Evolutionary conservation across 768 basidiomycete species (phyloP).

Genomic region (Hypsizygus marmoreus): DNA sequence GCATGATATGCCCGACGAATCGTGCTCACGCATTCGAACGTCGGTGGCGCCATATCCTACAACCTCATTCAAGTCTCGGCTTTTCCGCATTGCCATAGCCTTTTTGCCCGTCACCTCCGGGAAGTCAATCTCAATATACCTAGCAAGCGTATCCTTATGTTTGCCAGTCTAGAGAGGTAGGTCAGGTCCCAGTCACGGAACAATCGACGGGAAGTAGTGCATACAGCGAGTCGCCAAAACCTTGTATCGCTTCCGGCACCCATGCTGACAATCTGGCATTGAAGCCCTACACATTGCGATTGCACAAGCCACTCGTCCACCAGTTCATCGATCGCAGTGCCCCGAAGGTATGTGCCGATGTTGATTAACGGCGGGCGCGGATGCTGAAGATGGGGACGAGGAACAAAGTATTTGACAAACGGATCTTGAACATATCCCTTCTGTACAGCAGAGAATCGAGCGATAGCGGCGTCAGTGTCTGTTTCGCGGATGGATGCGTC

Average conservation of each 20-base stretch:
- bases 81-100: conserved; percentile 76
- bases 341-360: conserved; percentile 88
- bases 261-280: conserved; percentile 87
- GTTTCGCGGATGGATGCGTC: conserved; percentile 75
- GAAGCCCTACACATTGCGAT: conserved; percentile 40
- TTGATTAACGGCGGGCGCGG: conserved; percentile 90
- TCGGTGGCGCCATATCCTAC: conserved; percentile 47
- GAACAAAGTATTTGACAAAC: conserved; percentile 67
- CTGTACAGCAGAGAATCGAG: conserved; percentile 82
- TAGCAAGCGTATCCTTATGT: conserved; percentile 45
- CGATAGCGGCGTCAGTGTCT: conserved; percentile 80
- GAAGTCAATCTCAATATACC: conserved; percentile 92
- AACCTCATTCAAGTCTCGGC: conserved; percentile 50
- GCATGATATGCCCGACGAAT: not conserved
- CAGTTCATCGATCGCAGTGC: conserved; percentile 76
- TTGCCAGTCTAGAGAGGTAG: conserved; percentile 54
- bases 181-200: conserved; percentile 6
- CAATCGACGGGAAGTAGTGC: conserved; percentile 28
- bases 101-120: conserved; percentile 83
- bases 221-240: conserved; percentile 88
- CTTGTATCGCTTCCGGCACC: conserved; percentile 96
- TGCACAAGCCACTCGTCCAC: conserved; percentile 64
- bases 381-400: conserved; percentile 60
- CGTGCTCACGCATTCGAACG: conserved; percentile 43
- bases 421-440: conserved; percentile 82